Conservation (phyloP, 805 yeast genomes). For the Grigorovia yakushimaensis region DNA sequence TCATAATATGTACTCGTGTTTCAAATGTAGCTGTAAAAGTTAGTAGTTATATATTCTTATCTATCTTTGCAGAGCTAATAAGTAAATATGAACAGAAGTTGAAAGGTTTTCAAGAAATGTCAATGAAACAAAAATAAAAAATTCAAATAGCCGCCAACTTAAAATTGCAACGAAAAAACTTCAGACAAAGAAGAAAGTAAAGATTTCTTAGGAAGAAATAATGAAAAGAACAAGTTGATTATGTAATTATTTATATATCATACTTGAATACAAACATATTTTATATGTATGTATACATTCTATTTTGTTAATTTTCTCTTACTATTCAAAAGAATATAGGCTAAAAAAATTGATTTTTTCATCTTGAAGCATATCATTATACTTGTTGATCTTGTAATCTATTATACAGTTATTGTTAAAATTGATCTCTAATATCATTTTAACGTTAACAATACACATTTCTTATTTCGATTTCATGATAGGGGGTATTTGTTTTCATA, state of each 20-base stretch:
- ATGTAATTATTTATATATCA: background rate
- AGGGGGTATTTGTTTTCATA: background rate
- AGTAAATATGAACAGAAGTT: background rate
- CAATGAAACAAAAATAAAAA: background rate
- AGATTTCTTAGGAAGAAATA: background rate
- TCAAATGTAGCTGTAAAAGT: no score
- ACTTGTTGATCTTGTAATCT: background rate
- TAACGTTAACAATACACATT: background rate
- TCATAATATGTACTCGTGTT: no score
- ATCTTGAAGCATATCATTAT: background rate
- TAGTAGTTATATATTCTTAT: no score
- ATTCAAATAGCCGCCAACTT: background rate
- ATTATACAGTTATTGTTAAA: background rate
- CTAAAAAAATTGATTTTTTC: background rate
- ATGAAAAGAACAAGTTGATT: background rate
- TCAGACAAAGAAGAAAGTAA: background rate
- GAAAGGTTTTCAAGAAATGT: no score
- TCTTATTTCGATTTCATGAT: background rate
- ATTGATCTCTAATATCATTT: background rate
- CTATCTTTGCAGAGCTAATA: no score
- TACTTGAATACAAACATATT: background rate
- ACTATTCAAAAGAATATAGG: background rate
- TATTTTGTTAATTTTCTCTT: background rate
- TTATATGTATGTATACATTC: no score
- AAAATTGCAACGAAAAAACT: background rate